Percentiles rank a stretch among this genome's conserved stretches.
These are phyloP conservation scores for Asclepias syriaca DNA, from an alignment of 257 asterid genomes.

Conservation along the genomic window DNA sequence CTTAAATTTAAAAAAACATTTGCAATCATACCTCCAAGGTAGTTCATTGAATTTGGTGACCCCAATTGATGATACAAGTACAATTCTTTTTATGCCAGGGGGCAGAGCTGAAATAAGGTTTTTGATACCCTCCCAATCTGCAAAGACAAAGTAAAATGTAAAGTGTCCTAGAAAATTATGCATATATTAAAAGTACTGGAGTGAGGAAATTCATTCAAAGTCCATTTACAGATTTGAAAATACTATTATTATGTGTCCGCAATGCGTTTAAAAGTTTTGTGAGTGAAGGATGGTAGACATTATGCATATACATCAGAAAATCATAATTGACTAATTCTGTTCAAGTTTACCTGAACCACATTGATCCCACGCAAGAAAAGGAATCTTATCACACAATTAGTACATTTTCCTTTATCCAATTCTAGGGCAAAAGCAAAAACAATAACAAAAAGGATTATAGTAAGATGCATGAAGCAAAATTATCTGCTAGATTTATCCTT, in stretches of 20 bases:
- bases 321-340: background rate
- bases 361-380: background rate
- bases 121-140: conserved; percentile 97
- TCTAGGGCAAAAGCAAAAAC: background rate
- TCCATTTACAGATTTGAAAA: background rate
- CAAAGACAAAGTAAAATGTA: conserved; percentile 15
- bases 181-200: background rate
- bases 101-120: conserved; percentile 78
- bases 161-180: background rate
- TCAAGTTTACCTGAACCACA: background rate
- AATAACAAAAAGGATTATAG: background rate
- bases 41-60: conserved; percentile 82
- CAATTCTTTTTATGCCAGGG: conserved; percentile 58
- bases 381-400: background rate
- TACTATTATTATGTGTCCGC: no score
- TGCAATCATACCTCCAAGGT: conserved; percentile 78
- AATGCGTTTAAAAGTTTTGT: background rate
- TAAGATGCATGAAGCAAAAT: background rate
- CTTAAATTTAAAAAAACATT: background rate
- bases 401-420: background rate
- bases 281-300: background rate
- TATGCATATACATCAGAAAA: background rate
- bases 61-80: conserved; percentile 91
- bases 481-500: conserved; percentile 8
- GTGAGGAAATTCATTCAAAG: background rate